Base-by-base conservation (phyloP, 2,329 filamentous ascomycete species). In the Sporothrix globosa region DNA sequence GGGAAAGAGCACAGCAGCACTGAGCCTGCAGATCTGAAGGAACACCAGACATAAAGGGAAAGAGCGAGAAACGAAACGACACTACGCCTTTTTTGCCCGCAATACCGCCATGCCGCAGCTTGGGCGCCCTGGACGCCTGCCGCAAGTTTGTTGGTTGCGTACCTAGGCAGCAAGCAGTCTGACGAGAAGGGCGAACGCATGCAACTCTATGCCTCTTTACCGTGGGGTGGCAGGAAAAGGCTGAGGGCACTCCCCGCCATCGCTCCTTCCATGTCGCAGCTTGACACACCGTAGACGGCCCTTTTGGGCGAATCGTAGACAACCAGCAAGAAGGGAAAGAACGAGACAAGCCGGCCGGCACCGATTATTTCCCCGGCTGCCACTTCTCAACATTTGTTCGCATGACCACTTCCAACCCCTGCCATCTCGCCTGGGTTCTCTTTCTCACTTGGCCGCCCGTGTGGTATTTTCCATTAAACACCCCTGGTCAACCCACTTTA, bases 381-480 rank as follows among this genome's bases (percentile, higher is more conserved):
- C 44, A 11, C 9, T 14, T 6, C 30, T 48, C 21, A 2, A 9
- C 6, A 50, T 30, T 50, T 66, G 44, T 66, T 39, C 61, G 61
- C 24, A 66, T 66, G 44, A 48, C 56, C 44, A 63, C 21, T 63
- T 24, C n/a, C n/a, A 13, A 30, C 41, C 60, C 60, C 24, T 48
- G 60, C 24, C 60, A 4, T 19, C 46, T 46, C 21, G n/a, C 60
- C 60, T 13, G n/a, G n/a, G n/a, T n/a, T n/a, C n/a, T n/a, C n/a
- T n/a, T 30, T 3, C 61, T 14, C 27, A 19, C 63, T 53, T 52
- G 63, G 63, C 46, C 46, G 46, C 24, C 61, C 30, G 48, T 27
- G 27, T 46, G 50, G 30, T 54, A 34, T 54, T 34, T 67, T 50
- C 65, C 65, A 67, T 67, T 67, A 67, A 66, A 56, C 48, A 56